Conservation (phyloP, 495 filamentous ascomycete genomes). For the Penicilliopsis zonata region DNA sequence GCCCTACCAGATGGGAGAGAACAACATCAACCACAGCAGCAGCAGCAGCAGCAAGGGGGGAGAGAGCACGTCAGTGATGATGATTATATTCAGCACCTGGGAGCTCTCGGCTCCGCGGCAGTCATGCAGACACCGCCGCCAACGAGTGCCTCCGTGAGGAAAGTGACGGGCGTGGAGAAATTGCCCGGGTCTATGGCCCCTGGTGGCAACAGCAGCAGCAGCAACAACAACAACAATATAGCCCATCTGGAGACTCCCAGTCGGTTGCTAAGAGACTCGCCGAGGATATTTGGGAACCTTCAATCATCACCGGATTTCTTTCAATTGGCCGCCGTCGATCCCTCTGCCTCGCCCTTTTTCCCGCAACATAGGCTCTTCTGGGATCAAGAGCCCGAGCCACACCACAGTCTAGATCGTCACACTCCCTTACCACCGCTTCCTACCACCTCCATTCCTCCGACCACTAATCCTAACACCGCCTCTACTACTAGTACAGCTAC, state of each 20-base stretch:
- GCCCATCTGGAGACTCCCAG: constrained; percentile 31
- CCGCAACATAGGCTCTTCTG: constrained; percentile 60
- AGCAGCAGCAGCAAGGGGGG: too few relatives aligned
- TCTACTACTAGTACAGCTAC: too few relatives aligned
- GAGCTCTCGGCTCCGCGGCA: constrained; percentile 37
- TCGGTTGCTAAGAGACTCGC: constrained; percentile 30
- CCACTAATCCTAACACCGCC: constrained; percentile 8
- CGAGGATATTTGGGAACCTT: constrained; percentile 38
- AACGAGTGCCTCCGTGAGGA: constrained; percentile 42
- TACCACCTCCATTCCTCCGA: constrained; percentile 5
- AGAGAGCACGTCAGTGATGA: too few relatives aligned
- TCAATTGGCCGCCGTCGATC: constrained; percentile 56
- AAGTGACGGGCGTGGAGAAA: constrained; percentile 24
- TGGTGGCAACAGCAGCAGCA: too few relatives aligned
- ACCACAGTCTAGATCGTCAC: constrained; percentile 11
- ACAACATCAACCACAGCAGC: too few relatives aligned
- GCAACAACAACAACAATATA: too few relatives aligned
- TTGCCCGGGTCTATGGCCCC: constrained; percentile 14
- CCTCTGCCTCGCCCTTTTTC: constrained; percentile 55
- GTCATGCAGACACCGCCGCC: constrained; percentile 59
- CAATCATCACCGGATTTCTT: constrained; percentile 58
- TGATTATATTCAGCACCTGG: too few relatives aligned
- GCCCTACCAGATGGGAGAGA: too few relatives aligned
- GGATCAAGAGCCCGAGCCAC: constrained; percentile 45
- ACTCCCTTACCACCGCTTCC: constrained; percentile 1